Conservation (phyloP, 23 red algal species). For the Gracilariopsis chorda region DNA sequence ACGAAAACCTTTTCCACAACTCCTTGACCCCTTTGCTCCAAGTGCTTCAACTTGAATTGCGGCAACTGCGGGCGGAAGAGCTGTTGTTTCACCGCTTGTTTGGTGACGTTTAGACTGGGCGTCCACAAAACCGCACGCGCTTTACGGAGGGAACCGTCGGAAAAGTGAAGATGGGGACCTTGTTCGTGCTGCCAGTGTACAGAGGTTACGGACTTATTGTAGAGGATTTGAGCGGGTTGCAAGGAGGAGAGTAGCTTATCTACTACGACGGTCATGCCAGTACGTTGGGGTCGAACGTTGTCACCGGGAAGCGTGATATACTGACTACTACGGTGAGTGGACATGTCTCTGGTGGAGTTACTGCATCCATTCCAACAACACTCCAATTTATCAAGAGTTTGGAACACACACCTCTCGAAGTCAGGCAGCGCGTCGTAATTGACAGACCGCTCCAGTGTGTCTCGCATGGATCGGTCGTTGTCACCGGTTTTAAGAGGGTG, state of each 20-base stretch:
- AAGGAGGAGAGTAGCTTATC: not conserved
- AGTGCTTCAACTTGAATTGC: not conserved
- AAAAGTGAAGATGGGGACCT: not conserved
- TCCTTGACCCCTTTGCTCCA: conserved; percentile 4
- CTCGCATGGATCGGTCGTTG: not conserved
- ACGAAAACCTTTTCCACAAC: conserved; percentile 32
- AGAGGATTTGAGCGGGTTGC: not conserved
- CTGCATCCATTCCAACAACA: conserved; percentile 16
- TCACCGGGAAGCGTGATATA: conserved; percentile 35
- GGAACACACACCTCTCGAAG: not conserved
- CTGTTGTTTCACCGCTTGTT: not conserved
- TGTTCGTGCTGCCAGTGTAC: not conserved
- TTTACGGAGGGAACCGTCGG: not conserved
- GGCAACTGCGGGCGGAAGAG: conserved; percentile 14
- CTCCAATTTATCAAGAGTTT: not conserved
- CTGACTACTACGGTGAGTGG: not conserved
- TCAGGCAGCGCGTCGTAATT: not conserved
- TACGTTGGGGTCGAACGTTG: not conserved
- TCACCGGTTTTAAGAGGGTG: not conserved
- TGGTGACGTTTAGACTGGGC: conserved; percentile 18
- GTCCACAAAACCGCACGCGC: conserved; percentile 16
- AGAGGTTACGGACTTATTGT: not conserved
- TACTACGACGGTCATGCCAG: conserved; percentile 24
- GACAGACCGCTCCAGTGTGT: not conserved
- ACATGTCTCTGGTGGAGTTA: conserved; percentile 13